Conservation (phyloP, 352 stramenopile species). For the Phytophthora fragariaefolia region DNA sequence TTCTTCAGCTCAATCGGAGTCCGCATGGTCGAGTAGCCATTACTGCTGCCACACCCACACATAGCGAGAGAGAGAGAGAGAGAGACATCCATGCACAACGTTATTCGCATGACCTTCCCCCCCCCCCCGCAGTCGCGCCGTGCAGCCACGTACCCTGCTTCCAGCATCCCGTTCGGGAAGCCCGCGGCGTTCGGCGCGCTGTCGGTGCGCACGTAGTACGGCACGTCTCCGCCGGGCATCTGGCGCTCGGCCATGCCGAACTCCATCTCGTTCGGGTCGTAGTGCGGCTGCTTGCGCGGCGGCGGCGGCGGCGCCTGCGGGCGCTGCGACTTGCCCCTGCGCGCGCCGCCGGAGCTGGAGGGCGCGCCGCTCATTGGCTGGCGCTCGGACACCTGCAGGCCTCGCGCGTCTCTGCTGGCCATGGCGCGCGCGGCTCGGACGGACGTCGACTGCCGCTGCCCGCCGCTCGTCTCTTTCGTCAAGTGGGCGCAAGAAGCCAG, state of each 20-base stretch:
- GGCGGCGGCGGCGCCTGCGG: conserved; percentile 36
- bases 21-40: conserved; percentile 59
- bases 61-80: too few species aligned
- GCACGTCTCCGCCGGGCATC: conserved; percentile 25
- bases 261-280: conserved; percentile 27
- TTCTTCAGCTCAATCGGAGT: conserved; percentile 63
- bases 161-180: conserved; percentile 36
- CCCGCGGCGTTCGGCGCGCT: conserved; percentile 25
- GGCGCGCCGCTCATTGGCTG: conserved; percentile 33
- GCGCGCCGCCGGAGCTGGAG: conserved; percentile 10
- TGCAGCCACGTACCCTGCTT: conserved; percentile 43
- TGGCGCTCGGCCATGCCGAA: conserved; percentile 18
- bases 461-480: conserved; percentile 40
- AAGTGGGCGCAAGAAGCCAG: conserved; percentile 33
- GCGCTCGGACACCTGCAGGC: conserved; percentile 37
- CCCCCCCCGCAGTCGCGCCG: neutral
- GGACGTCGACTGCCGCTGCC: conserved; percentile 11
- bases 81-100: too few species aligned
- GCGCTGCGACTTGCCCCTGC: conserved; percentile 16
- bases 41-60: conserved; percentile 22
- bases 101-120: too few species aligned
- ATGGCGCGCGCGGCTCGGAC: conserved; percentile 9
- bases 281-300: conserved; percentile 11
- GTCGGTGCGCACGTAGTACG: conserved; percentile 37
- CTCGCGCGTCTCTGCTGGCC: conserved; percentile 26